Percentiles rank a stretch among this genome's conserved stretches.
Evolutionary conservation across 805 yeast species (phyloP).

Genomic region (Lipomyces sp.): DNA sequence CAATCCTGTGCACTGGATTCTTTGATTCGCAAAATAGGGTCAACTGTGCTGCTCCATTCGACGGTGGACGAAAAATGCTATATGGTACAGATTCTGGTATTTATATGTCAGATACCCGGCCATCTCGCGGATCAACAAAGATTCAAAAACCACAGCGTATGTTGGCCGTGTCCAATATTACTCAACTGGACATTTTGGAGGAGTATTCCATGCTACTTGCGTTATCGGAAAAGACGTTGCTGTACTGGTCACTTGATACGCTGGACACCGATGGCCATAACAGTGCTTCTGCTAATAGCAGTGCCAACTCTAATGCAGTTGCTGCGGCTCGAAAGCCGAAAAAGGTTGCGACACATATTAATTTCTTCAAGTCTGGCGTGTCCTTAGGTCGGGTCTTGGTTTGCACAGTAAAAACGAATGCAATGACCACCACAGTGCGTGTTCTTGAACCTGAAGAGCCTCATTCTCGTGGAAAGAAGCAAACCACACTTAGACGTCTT

Average conservation of each 20-base stretch:
- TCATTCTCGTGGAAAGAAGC: slow-evolving; percentile 38
- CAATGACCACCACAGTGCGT: slow-evolving; percentile 68
- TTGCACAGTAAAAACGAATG: slow-evolving; percentile 82
- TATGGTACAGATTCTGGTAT: slow-evolving; percentile 93
- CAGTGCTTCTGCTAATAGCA: slow-evolving; percentile 3
- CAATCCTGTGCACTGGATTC: slow-evolving; percentile 68
- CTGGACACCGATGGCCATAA: slow-evolving; percentile 36
- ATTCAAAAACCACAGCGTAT: slow-evolving; percentile 59
- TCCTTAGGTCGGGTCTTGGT: slow-evolving; percentile 85
- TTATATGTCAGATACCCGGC: slow-evolving; percentile 70
- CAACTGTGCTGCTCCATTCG: slow-evolving; percentile 89
- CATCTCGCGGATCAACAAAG: slow-evolving; percentile 41
- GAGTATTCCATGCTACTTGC: slow-evolving; percentile 82
- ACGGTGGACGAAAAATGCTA: slow-evolving; percentile 85
- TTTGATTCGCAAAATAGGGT: slow-evolving; percentile 74
- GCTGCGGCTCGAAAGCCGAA: slow-evolving; percentile 58
- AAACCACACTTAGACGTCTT: slow-evolving; percentile 40
- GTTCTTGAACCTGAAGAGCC: slow-evolving; percentile 90
- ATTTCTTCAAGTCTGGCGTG: slow-evolving; percentile 87
- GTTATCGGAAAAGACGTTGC: slow-evolving; percentile 74
- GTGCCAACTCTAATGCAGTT: slow-evolving; percentile 37
- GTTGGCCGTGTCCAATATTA: slow-evolving; percentile 68
- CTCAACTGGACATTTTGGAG: slow-evolving; percentile 87
- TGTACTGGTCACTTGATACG: slow-evolving; percentile 74
- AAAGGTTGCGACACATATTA: slow-evolving; percentile 80